Conservation (phyloP, 495 filamentous ascomycete genomes). For the Penicillium desertorum region DNA sequence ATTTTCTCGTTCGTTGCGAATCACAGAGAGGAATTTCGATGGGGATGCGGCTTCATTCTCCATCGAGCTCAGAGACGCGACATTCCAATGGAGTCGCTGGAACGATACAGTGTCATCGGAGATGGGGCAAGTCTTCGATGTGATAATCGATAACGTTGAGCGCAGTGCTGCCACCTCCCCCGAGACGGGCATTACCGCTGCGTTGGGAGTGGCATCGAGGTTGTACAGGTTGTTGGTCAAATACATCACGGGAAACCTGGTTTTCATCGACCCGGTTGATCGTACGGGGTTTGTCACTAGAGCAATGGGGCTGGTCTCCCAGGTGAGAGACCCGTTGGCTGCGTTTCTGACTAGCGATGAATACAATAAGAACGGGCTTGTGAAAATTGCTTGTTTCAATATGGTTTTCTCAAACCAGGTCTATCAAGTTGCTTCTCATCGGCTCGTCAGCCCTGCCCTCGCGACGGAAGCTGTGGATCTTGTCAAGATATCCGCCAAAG, state of each 20-base stretch:
- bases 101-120: constrained; percentile 68
- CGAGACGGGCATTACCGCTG: constrained; percentile 2
- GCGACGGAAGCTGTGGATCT: constrained; percentile 29
- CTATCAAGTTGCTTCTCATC: constrained; percentile 42
- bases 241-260: constrained; percentile 51
- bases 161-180: constrained; percentile 8
- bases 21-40: constrained; percentile 35
- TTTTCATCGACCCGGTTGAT: constrained; percentile 55
- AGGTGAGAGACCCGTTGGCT: constrained; percentile 31
- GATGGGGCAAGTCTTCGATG: constrained; percentile 58
- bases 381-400: constrained; percentile 36
- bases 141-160: constrained; percentile 40
- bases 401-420: constrained; percentile 44
- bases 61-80: constrained; percentile 50
- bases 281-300: constrained; percentile 40
- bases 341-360: constrained; percentile 21
- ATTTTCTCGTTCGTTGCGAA: constrained; percentile 52
- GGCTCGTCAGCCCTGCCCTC: constrained; percentile 28
- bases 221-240: constrained; percentile 40
- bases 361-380: constrained; percentile 18
- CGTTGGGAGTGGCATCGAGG: constrained; percentile 7
- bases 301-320: constrained; percentile 29
- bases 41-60: constrained; percentile 27
- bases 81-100: constrained; percentile 66
- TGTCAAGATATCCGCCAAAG: constrained; percentile 32